Conservation (phyloP, 2,329 filamentous ascomycete genomes). For the Knufia petricola region DNA sequence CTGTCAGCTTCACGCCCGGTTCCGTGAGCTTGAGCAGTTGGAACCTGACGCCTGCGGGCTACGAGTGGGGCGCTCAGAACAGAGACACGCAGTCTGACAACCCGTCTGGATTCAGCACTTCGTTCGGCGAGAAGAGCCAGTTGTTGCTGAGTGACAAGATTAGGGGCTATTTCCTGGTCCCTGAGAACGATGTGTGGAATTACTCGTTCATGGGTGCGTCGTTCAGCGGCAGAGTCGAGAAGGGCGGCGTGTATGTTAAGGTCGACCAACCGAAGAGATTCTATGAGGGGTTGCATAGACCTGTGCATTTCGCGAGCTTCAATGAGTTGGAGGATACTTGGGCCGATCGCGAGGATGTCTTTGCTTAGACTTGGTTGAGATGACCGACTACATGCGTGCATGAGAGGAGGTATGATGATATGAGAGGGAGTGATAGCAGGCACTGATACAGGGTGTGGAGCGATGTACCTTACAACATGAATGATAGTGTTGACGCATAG, state of each 20-base stretch:
- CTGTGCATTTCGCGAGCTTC: conserved; percentile 94
- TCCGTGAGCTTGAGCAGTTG: conserved; percentile 91
- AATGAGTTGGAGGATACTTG: conserved; percentile 94
- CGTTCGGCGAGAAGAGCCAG: conserved; percentile 92
- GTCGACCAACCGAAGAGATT: conserved; percentile 80
- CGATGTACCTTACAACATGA: too few species aligned
- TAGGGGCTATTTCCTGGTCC: conserved; percentile 90
- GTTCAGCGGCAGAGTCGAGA: conserved; percentile 71
- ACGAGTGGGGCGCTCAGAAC: conserved; percentile 96
- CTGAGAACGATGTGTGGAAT: conserved; percentile 85
- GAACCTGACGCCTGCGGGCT: conserved; percentile 82
- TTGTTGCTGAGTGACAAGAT: conserved; percentile 87
- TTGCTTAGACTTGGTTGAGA: too few species aligned
- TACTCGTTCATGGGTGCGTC: conserved; percentile 95
- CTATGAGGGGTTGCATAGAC: conserved; percentile 86
- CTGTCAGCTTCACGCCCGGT: conserved; percentile 91
- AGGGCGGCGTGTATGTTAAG: conserved; percentile 83
- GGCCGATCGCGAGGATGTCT: conserved; percentile 86
- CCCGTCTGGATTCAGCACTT: conserved; percentile 83
- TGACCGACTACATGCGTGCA: too few species aligned
- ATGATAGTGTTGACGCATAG: too few species aligned
- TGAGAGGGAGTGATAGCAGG: too few species aligned
- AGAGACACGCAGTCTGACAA: conserved; percentile 86
- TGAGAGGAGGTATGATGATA: too few species aligned
- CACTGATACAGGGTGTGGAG: too few species aligned